Evolutionary conservation across 2,329 filamentous ascomycete species (phyloP).

Genomic region (Xylariomycetidae sp.): DNA sequence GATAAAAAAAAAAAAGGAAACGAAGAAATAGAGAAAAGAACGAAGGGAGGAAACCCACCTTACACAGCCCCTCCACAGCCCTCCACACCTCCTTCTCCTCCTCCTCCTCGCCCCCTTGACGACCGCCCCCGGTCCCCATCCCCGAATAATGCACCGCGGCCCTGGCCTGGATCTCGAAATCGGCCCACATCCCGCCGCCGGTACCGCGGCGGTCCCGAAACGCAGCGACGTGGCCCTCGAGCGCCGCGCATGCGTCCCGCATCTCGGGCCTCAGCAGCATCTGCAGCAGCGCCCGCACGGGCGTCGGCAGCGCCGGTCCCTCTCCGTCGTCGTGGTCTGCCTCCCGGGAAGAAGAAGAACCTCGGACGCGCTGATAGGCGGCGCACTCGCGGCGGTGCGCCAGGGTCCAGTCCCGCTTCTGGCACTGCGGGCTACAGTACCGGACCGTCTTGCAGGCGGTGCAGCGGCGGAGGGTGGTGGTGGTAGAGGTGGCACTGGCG

Average conservation of each 20-base stretch:
- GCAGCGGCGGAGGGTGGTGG: constrained; percentile 35
- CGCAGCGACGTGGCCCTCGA: constrained; percentile 43
- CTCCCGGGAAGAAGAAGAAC: no score
- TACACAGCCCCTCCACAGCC: constrained; percentile 47
- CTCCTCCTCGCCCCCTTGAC: constrained; percentile 29
- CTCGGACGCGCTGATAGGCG: constrained; percentile 36
- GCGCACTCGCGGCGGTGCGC: constrained; percentile 53
- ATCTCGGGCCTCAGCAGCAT: constrained; percentile 37
- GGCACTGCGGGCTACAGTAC: constrained; percentile 53
- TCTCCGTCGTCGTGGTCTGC: constrained; percentile 25
- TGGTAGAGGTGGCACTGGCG: constrained; percentile 10
- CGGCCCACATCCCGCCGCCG: constrained; percentile 32
- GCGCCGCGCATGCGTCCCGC: constrained; percentile 26
- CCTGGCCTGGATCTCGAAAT: constrained; percentile 45
- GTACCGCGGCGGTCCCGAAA: constrained; percentile 29
- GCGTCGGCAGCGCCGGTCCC: constrained; percentile 55
- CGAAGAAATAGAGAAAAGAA: no score
- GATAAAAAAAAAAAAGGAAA: no score
- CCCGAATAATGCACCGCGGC: constrained; percentile 46
- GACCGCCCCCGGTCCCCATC: no score
- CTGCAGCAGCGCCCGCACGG: constrained; percentile 50
- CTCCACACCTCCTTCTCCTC: constrained; percentile 30
- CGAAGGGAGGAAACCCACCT: constrained; percentile 43
- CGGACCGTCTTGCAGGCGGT: constrained; percentile 47
- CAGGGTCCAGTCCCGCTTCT: constrained; percentile 47